Evolutionary conservation across 1,284 basidiomycete species (phyloP).

Genomic region (Entoloma clypeatum): DNA sequence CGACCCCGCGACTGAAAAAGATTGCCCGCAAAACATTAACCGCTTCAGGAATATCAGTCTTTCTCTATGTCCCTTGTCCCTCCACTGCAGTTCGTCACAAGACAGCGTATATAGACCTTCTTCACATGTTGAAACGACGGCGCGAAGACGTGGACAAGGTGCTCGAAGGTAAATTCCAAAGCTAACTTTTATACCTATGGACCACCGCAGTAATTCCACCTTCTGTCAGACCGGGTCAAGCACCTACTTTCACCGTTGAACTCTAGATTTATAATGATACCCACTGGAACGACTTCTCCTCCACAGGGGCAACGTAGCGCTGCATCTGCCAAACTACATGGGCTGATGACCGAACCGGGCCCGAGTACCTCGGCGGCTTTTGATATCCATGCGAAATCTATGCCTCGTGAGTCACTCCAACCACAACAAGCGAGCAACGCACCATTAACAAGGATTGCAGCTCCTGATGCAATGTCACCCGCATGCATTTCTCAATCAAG

Average conservation of each 20-base stretch:
- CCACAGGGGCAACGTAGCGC: slow-evolving; percentile 3
- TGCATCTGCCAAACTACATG: background rate
- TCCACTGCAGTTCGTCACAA: slow-evolving; percentile 18
- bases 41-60: slow-evolving; percentile 18
- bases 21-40: slow-evolving; percentile 23
- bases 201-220: background rate
- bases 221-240: slow-evolving; percentile 14
- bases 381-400: background rate
- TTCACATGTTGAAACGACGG: slow-evolving; percentile 21
- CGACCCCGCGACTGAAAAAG: slow-evolving; percentile 18
- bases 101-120: slow-evolving; percentile 25
- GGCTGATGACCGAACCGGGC: background rate
- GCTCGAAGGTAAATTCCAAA: slow-evolving; percentile 22
- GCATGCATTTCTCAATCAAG: background rate
- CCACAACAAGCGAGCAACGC: slow-evolving; percentile 2
- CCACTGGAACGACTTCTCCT: slow-evolving; percentile 5
- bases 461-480: slow-evolving; percentile 21
- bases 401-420: too few species aligned
- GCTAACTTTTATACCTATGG: background rate
- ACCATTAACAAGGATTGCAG: slow-evolving; percentile 14
- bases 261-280: slow-evolving; percentile 12
- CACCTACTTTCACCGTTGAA: slow-evolving; percentile 18
- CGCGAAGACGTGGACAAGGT: slow-evolving; percentile 20
- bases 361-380: background rate
- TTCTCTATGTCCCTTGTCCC: slow-evolving; percentile 22